A percentile compares a stretch with the other conserved stretches of the same genome.
Conservation (phyloP, 2,329 filamentous ascomycete species). For the Pseudogymnoascus sp. region DNA sequence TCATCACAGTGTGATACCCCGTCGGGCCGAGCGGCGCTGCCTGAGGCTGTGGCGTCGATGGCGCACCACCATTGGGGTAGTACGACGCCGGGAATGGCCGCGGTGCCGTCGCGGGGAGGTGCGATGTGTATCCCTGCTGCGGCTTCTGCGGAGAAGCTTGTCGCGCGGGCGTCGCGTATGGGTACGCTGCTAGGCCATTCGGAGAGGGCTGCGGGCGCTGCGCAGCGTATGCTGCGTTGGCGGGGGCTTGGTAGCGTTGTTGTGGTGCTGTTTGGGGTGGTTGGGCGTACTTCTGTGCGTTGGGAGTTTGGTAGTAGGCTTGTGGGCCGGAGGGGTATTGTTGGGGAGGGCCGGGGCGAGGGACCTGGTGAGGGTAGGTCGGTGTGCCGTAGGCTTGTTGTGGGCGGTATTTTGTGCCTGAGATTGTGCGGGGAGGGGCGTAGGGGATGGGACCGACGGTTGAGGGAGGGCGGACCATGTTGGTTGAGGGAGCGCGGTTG, state of each 20-base stretch:
- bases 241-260: slow-evolving; percentile 21
- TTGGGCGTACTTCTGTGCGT: slow-evolving; percentile 13
- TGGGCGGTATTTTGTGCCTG: slow-evolving; percentile 23
- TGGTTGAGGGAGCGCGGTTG: slow-evolving; percentile 21
- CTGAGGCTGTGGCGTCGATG: slow-evolving; percentile 18
- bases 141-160: slow-evolving; percentile 27
- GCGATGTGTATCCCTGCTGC: slow-evolving; percentile 20
- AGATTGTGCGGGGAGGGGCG: slow-evolving; percentile 20
- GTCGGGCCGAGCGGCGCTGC: slow-evolving; percentile 21
- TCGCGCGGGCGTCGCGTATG: slow-evolving; percentile 22
- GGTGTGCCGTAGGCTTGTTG: slow-evolving; percentile 22
- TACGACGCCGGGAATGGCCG: slow-evolving; percentile 10
- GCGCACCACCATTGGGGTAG: slow-evolving; percentile 1
- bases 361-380: slow-evolving; percentile 25
- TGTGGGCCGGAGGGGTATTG: slow-evolving; percentile 16
- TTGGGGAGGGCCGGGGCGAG: slow-evolving; percentile 23
- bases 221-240: slow-evolving; percentile 20
- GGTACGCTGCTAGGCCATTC: slow-evolving; percentile 23
- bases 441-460: slow-evolving; percentile 23
- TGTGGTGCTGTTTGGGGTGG: slow-evolving; percentile 22
- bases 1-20: slow-evolving; percentile 28
- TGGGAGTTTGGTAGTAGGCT: slow-evolving; percentile 8
- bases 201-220: slow-evolving; percentile 22
- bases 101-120: slow-evolving; percentile 14
- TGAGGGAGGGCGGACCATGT: slow-evolving; percentile 24